These are phyloP conservation scores for Thelephora aurantiotincta DNA, from an alignment of 768 basidiomycete genomes.

Conservation along the genomic window DNA sequence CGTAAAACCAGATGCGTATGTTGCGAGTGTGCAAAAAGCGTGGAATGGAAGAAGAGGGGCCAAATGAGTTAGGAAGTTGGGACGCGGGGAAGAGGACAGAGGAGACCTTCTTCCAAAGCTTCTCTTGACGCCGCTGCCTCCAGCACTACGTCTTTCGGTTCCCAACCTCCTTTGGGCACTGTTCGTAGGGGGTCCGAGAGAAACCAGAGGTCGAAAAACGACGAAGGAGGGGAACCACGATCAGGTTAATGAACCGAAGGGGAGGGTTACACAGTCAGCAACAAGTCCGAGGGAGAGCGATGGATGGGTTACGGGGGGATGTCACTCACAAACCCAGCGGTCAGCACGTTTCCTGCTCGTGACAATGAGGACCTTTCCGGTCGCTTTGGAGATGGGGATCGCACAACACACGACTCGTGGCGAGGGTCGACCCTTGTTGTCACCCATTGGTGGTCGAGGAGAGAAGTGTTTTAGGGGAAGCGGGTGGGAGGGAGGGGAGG, in stretches of 20 bases:
- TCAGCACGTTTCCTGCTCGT: constrained; percentile 75
- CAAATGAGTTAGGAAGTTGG: constrained; percentile 19
- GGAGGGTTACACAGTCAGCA: constrained; percentile 1
- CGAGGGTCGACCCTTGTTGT: constrained; percentile 59
- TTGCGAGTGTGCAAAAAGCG: neutral
- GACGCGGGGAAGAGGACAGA: constrained; percentile 68
- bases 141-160: constrained; percentile 63
- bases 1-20: too few species aligned
- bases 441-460: constrained; percentile 20
- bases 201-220: neutral
- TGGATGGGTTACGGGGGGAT: constrained; percentile 2
- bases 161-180: constrained; percentile 95
- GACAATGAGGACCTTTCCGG: constrained; percentile 68
- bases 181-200: constrained; percentile 2
- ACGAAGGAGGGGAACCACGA: neutral
- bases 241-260: neutral
- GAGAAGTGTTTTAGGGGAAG: neutral
- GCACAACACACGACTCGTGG: constrained; percentile 87
- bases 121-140: constrained; percentile 85
- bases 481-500: constrained; percentile 1
- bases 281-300: neutral
- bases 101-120: constrained; percentile 94
- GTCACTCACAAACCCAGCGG: constrained; percentile 76
- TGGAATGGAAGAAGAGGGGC: constrained; percentile 21
- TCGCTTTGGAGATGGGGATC: constrained; percentile 64